A percentile compares a stretch with the other conserved stretches of the same genome.
Conservation (phyloP, 768 basidiomycete species). For the Leucosporidium yakuticum region DNA sequence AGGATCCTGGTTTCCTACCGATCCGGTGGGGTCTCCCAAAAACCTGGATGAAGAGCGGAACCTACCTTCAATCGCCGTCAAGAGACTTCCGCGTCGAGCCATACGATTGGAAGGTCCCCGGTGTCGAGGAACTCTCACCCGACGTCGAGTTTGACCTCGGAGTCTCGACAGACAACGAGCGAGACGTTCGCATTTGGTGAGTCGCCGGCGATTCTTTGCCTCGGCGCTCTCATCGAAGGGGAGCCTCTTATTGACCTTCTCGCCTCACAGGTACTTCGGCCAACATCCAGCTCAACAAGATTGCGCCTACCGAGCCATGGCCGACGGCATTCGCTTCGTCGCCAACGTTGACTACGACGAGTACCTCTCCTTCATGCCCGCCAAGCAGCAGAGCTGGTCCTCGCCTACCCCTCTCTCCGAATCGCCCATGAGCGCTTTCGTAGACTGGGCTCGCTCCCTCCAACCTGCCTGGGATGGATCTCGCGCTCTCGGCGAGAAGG, state of each 20-base stretch:
- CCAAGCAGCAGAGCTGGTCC: not conserved
- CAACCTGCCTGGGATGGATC: not conserved
- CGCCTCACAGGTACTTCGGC: not conserved
- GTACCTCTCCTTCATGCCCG: not conserved
- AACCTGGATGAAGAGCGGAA: not conserved
- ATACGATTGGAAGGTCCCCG: not conserved
- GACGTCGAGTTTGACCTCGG: not conserved
- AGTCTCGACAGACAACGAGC: not conserved
- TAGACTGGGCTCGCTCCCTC: not conserved
- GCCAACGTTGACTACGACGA: slow-evolving; percentile 4
- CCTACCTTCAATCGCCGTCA: not conserved
- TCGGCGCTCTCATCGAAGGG: not conserved
- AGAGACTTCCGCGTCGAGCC: not conserved
- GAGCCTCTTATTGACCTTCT: not conserved
- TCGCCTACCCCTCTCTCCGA: not conserved
- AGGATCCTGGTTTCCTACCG: not conserved
- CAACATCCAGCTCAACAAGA: not conserved
- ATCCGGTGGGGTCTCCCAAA: slow-evolving; percentile 3
- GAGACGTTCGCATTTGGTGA: slow-evolving; percentile 1
- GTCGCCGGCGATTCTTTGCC: not conserved
- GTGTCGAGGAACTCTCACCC: not conserved
- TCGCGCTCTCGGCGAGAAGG: not conserved
- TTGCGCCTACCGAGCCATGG: slow-evolving; percentile 6
- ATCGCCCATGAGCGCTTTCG: not conserved
- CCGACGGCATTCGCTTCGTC: not conserved